Evolutionary conservation across 306 rosid genomes (phyloP).

Genomic region (Castanea mollissima): DNA sequence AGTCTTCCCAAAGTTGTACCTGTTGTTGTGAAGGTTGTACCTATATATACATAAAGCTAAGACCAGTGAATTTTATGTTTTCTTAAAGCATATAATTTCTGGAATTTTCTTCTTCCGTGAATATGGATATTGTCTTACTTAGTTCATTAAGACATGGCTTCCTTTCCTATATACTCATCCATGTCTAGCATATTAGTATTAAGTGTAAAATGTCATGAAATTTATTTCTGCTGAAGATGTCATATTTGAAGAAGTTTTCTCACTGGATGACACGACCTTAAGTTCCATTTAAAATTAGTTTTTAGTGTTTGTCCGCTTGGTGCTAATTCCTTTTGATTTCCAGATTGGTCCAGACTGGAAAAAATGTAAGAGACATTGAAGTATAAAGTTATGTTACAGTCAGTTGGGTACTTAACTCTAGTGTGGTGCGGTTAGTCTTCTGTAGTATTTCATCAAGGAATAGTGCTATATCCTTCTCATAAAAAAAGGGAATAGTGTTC

Average conservation of each 20-base stretch:
- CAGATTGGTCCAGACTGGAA: not conserved
- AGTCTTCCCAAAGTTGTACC: constrained; percentile 91
- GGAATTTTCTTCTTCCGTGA: constrained; percentile 2
- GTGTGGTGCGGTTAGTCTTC: not conserved
- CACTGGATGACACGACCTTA: not conserved
- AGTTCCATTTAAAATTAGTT: not conserved
- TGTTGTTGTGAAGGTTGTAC: constrained; percentile 80
- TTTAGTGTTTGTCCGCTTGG: not conserved
- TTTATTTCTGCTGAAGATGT: not conserved
- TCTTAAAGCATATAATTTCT: constrained; percentile 17
- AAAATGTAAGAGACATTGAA: not conserved
- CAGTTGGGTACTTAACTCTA: not conserved
- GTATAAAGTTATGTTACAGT: not conserved
- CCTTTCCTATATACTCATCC: not conserved
- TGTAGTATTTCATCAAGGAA: not conserved
- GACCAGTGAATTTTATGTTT: constrained; percentile 12
- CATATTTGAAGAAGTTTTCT: not conserved
- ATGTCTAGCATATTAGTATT: not conserved
- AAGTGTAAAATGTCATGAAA: not conserved
- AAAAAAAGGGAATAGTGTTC: not conserved
- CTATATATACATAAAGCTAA: constrained; percentile 9
- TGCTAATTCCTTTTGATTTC: not conserved
- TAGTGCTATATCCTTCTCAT: not conserved
- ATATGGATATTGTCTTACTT: not conserved
- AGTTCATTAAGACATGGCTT: not conserved